A percentile compares a stretch with the other conserved stretches of the same genome.
phyloP scores from a whole-genome alignment of 2,329 filamentous ascomycete genomes.

The Elsinoe necatrix region DNA sequence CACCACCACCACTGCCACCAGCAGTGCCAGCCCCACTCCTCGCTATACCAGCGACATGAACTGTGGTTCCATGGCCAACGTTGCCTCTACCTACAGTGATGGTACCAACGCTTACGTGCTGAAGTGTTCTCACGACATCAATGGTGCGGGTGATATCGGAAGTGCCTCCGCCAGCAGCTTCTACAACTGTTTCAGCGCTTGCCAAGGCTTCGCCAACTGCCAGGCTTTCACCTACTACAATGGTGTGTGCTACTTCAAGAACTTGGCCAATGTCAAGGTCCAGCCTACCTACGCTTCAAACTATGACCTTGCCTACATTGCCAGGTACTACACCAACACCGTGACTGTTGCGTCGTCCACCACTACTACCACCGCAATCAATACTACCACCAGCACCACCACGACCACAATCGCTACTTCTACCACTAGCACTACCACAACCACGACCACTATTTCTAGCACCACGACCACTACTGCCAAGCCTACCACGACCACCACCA shows the following conservation, averaged over 20 bases:
- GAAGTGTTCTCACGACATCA: neutral
- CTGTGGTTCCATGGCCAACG: neutral
- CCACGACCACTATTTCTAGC: neutral
- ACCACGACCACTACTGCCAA: neutral
- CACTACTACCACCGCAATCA: neutral
- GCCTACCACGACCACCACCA: neutral
- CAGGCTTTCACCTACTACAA: slow-evolving; percentile 15
- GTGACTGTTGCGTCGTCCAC: neutral
- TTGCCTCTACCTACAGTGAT: slow-evolving; percentile 2
- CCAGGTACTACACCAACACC: slow-evolving; percentile 6
- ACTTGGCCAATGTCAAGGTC: neutral
- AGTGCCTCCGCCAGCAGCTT: slow-evolving; percentile 14
- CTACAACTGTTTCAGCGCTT: slow-evolving; percentile 17
- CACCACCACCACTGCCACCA: slow-evolving; percentile 5
- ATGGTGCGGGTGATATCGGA: slow-evolving; percentile 15
- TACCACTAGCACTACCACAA: neutral
- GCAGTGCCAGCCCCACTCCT: neutral
- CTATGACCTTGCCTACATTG: neutral
- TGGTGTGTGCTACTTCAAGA: slow-evolving; percentile 12
- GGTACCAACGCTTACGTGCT: slow-evolving; percentile 7
- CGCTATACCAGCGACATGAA: slow-evolving; percentile 6
- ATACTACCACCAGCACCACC: neutral
- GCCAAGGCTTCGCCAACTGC: slow-evolving; percentile 15
- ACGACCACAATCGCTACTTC: neutral
- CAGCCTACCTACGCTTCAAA: neutral